Base-by-base conservation (phyloP, 2,329 filamentous ascomycete species). In the Ceratocystis alfenasii region DNA sequence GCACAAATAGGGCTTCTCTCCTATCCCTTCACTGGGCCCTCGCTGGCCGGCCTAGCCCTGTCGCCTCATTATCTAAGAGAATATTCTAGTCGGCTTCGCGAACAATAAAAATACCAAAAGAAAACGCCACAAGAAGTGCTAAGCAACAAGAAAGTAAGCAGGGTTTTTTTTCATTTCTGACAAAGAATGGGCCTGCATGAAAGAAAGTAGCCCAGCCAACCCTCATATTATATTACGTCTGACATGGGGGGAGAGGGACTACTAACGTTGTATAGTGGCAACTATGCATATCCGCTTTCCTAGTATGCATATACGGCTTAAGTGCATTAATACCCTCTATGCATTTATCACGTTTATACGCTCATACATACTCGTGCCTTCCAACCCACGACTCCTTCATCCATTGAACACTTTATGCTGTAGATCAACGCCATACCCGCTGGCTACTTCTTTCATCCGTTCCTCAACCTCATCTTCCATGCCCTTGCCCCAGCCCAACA, bases 401-500 rank as follows among this genome's bases (percentile, higher is more conserved):
- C 93, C 92, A 66, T 95, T 90, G 76, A 96, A 96, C 1, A 96
- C 82, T 50, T 86, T 85, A 74, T 95, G 90, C 73, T 95, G 88
- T 70, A 97, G 76, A 75, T 97, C 92, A 2, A 97, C 84, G 0
- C 94, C 94, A 77, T 94, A 91, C 70, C 95, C 92, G 73, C 88
- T 90, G 0, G 92, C 93, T 80, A 96, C 89, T 66, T 81, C 83
- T 75, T 83, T 87, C 91, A 97, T 95, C 70, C 87, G 83, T 72
- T 83, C 82, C 78, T 97, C 94, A 68, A 97, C 86, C 74, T 93
- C 90, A 73, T 96, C 93, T 74, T 97, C 94, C 88, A 97, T 94
- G 0, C 92, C 92, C 8, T 85, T 81, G 0, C 92, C 90, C 2
- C 86, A 75, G 0, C 89, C 89, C 12, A 96, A 73, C 73, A 83